Percentiles rank a stretch among this genome's conserved stretches.
Evolutionary conservation across 1,284 basidiomycete species (phyloP).

Genomic region (Bondarzewia mesenterica): DNA sequence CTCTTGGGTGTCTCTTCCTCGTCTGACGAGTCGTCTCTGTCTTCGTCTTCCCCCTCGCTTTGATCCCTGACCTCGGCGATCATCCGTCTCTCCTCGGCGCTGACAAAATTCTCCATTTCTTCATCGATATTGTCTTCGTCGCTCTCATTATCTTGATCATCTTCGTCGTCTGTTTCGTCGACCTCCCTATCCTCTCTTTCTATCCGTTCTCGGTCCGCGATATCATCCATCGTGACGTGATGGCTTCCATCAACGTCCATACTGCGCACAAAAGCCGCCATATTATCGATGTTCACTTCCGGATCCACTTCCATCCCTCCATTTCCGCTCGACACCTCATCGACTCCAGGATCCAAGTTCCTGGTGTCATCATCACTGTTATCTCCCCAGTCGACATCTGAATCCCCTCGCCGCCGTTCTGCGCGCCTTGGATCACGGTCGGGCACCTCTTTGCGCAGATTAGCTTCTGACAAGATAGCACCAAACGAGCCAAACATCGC

Average conservation of each 20-base stretch:
- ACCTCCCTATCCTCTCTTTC: constrained; percentile 41
- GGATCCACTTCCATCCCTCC: constrained; percentile 55
- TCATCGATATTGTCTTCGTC: constrained; percentile 21
- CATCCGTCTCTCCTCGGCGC: constrained; percentile 13
- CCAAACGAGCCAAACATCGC: constrained; percentile 40
- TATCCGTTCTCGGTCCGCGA: constrained; percentile 40
- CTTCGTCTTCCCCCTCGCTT: constrained; percentile 16
- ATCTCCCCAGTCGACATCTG: constrained; percentile 68
- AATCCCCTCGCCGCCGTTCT: constrained; percentile 54
- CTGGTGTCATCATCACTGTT: constrained; percentile 22
- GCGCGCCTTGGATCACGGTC: constrained; percentile 32
- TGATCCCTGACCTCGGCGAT: constrained; percentile 15
- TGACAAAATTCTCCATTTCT: constrained; percentile 14
- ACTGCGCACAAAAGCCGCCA: constrained; percentile 48
- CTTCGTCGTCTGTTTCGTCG: constrained; percentile 29
- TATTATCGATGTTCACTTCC: constrained; percentile 36
- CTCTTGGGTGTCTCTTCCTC: constrained; percentile 33
- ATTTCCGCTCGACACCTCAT: constrained; percentile 27
- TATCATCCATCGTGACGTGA: constrained; percentile 59
- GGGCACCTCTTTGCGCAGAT: constrained; percentile 28
- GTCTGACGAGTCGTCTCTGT: constrained; percentile 18
- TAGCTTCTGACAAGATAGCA: constrained; percentile 48
- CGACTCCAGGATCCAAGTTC: constrained; percentile 17
- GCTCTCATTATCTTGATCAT: constrained; percentile 28
- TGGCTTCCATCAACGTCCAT: constrained; percentile 38